A percentile compares a stretch with the other conserved stretches of the same genome.
These are phyloP conservation scores for Blastocystis sp. DNA, from an alignment of 352 stramenopile species.

Conservation along the genomic window DNA sequence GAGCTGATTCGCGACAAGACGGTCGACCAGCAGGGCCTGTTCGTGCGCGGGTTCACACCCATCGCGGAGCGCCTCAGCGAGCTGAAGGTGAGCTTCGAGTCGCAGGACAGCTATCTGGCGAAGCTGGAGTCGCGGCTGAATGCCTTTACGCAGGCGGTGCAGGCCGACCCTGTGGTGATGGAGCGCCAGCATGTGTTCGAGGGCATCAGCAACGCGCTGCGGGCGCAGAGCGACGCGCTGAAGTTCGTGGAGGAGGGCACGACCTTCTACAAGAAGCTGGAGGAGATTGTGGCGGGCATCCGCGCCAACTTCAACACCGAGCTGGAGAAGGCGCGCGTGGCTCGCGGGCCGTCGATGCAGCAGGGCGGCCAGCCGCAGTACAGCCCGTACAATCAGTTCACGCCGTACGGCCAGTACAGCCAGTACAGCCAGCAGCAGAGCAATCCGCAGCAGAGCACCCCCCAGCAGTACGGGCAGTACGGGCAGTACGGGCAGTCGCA, in stretches of 20 bases:
- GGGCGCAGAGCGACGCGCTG: background rate
- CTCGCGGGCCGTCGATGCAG: background rate
- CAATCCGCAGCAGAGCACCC: background rate
- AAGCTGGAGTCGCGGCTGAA: background rate
- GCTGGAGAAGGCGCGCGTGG: background rate
- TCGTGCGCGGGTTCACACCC: background rate
- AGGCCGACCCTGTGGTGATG: background rate
- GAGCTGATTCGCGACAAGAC: conserved; percentile 12
- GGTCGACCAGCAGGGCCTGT: background rate
- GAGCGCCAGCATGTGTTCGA: background rate
- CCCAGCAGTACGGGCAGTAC: background rate
- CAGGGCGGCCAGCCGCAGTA: background rate
- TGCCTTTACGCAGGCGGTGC: background rate
- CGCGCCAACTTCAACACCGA: background rate
- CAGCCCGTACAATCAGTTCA: background rate
- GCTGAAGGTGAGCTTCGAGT: conserved; percentile 27
- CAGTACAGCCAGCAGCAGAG: background rate
- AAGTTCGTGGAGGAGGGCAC: background rate
- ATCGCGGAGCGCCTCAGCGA: conserved; percentile 2
- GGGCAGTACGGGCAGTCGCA: background rate
- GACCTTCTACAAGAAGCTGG: conserved; percentile 5
- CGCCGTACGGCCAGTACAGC: background rate
- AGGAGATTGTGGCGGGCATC: background rate
- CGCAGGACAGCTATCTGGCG: conserved; percentile 9
- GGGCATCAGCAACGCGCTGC: background rate